Conservation (phyloP, 257 asterid species). For the Rhazya stricta region DNA sequence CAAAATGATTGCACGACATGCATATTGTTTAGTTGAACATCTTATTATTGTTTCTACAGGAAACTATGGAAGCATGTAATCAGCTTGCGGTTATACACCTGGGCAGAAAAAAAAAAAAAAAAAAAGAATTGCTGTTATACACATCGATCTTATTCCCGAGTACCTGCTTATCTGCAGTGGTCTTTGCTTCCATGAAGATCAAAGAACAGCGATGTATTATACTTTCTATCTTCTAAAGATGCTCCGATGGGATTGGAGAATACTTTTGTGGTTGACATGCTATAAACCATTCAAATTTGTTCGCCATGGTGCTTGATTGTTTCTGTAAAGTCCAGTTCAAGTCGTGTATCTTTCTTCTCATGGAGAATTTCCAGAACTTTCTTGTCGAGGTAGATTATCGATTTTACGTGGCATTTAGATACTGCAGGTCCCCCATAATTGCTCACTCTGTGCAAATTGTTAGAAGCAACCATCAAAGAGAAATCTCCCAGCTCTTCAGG, state of each 20-base stretch:
- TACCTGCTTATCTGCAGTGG: neutral
- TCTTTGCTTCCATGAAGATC: slow-evolving; percentile 5
- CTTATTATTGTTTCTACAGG: no score
- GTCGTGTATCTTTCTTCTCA: neutral
- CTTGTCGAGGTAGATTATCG: neutral
- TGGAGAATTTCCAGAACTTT: slow-evolving; percentile 1
- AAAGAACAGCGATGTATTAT: neutral
- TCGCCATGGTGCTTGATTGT: neutral
- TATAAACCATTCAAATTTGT: slow-evolving; percentile 2
- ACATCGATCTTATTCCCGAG: no score
- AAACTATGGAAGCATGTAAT: no score
- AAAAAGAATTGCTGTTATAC: no score
- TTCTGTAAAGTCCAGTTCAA: slow-evolving; percentile 4
- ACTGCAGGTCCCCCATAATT: neutral
- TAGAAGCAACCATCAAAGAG: no score
- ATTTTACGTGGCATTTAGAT: slow-evolving; percentile 3
- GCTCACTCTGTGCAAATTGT: no score
- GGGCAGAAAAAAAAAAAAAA: no score
- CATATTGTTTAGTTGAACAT: no score
- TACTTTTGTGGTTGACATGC: neutral
- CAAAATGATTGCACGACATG: slow-evolving; percentile 2
- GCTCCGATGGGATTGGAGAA: slow-evolving; percentile 10
- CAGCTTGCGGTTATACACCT: no score
- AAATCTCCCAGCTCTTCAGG: no score
- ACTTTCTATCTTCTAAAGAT: neutral